Conservation (phyloP, 768 basidiomycete species). For the Leccinum longicurvipes region DNA sequence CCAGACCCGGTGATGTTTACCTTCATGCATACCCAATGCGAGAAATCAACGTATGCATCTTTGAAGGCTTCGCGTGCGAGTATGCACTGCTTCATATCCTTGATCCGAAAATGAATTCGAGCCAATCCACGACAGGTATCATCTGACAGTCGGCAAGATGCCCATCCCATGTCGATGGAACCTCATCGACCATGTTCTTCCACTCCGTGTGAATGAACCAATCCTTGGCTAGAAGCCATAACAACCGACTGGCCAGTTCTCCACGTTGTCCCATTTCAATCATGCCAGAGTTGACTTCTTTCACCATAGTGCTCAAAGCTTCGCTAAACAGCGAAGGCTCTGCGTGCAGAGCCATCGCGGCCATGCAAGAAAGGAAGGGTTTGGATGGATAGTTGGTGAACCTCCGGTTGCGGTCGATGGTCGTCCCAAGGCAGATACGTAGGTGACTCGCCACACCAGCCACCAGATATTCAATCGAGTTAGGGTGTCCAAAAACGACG, state of each 20-base stretch:
- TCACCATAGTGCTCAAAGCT: not conserved
- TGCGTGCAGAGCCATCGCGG: conserved; percentile 1
- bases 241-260: conserved; percentile 1
- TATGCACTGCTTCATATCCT: not conserved
- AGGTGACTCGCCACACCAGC: conserved; percentile 11
- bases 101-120: not conserved
- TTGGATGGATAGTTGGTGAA: conserved; percentile 17
- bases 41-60: not conserved
- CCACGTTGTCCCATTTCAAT: conserved; percentile 3
- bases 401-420: conserved; percentile 6
- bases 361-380: conserved; percentile 11
- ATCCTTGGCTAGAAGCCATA: conserved; percentile 8
- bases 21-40: not conserved
- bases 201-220: not conserved
- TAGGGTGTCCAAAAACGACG: conserved; percentile 1
- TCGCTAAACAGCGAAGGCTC: not conserved
- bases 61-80: not conserved
- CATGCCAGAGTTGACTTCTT: conserved; percentile 6
- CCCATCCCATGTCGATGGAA: conserved; percentile 4
- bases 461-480: conserved; percentile 2
- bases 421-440: conserved; percentile 4
- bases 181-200: not conserved
- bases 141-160: not conserved
- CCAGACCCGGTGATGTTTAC: not conserved
- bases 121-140: not conserved